Evolutionary conservation across 176 grass and related monocot genomes (phyloP).

Genomic region (Triticum turgidum): DNA sequence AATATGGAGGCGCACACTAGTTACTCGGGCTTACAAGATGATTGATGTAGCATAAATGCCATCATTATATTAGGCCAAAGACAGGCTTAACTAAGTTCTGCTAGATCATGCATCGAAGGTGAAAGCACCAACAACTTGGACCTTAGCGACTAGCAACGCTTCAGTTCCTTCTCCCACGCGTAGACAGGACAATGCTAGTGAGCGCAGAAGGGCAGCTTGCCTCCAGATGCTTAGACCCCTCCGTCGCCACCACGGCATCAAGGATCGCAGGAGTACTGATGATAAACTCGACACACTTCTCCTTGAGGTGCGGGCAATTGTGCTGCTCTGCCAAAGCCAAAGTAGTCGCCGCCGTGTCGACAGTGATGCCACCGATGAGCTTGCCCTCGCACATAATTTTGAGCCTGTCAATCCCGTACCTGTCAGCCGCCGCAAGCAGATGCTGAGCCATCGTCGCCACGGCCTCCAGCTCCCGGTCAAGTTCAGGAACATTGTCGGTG

Average conservation of each 20-base stretch:
- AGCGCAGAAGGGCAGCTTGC: not conserved
- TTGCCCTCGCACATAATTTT: conserved; percentile 10
- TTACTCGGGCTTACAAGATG: too few species aligned
- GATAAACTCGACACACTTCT: conserved; percentile 13
- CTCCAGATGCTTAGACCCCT: conserved; percentile 11
- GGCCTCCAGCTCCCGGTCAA: not conserved
- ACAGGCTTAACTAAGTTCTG: too few species aligned
- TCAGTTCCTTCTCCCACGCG: not conserved
- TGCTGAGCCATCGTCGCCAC: conserved; percentile 3
- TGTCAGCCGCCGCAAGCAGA: conserved; percentile 33
- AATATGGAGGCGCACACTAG: too few species aligned
- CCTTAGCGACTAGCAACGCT: too few species aligned
- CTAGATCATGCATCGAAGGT: too few species aligned
- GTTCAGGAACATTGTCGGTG: not conserved
- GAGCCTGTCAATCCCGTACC: conserved; percentile 26
- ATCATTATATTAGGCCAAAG: too few species aligned
- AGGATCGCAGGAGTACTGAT: not conserved
- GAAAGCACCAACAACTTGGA: too few species aligned
- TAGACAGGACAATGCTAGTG: not conserved
- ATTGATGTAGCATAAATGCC: too few species aligned
- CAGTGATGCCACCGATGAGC: not conserved
- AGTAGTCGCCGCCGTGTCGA: not conserved
- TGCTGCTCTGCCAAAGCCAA: conserved; percentile 37
- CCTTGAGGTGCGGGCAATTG: conserved; percentile 13
- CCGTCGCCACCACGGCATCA: conserved; percentile 9